Base-by-base conservation (phyloP, 1,139 yeast species). In the Yamadazyma diddensiae region DNA sequence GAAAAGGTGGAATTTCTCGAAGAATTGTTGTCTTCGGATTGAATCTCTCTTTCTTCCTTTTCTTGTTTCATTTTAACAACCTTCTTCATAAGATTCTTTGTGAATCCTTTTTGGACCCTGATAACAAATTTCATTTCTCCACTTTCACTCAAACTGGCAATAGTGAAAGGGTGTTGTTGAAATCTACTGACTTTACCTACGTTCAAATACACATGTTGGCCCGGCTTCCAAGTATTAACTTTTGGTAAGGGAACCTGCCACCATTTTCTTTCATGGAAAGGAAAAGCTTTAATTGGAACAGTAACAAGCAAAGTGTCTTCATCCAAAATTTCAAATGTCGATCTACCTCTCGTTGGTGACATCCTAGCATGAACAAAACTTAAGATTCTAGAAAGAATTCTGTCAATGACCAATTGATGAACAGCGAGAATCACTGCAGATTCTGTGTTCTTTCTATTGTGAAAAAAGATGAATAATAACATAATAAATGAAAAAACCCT, bases 111-210 rank as follows among this genome's bases (percentile, higher is more conserved):
- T 40, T 62, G 59, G 13, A 54, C 58, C 36, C 66, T 55, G 14
- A 72, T 59, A 2, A 72, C 51, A 30, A 72, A 44, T 18, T 57
- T 59, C 44, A 72, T 59, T 22, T 65, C 61, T 1, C 66, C 65
- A 3, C 62, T 39, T 6, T 55, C 62, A 8, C 68, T 52, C 17
- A 66, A 44, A 31, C 68, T 65, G 2, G 68, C 51, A 30, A 72
- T 65, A 4, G 75, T 67, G 44, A 72, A 72, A 1, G 78, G 78
- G 41, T 72, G 78, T 38, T 57, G 59, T 40, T 70, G 76, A 28
- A 67, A 46, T 7, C 46, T 40, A 14, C 57, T 56, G 10, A 70
- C 61, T 37, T 59, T 60, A 2, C 59, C 50, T 3, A 71, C 72
- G 30, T 59, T 65, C 16, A 72, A 50, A 30, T 55, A 60, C 4